A percentile compares a stretch with the other conserved stretches of the same genome.
phyloP scores from a whole-genome alignment of 1,284 basidiomycete species.

The Ceratobasidium sp. region DNA sequence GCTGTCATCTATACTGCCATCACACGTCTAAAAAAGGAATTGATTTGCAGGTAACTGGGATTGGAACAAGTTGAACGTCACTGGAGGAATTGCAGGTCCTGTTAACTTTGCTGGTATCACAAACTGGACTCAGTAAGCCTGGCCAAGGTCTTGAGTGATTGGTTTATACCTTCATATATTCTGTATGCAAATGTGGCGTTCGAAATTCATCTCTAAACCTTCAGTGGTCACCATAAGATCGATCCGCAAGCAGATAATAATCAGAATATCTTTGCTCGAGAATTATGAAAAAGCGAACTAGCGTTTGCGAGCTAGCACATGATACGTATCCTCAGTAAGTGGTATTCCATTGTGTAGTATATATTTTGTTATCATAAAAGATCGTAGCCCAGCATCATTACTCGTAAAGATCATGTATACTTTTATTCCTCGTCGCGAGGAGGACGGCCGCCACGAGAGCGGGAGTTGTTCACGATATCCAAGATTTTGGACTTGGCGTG shows the following conservation, averaged over 20 bases:
- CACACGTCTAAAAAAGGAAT: no score
- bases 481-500: slow-evolving; percentile 85
- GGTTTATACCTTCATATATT: no score
- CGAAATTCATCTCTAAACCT: no score
- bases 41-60: slow-evolving; percentile 43
- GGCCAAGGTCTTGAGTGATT: no score
- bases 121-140: slow-evolving; percentile 30
- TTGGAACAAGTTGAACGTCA: slow-evolving; percentile 44
- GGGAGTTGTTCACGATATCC: slow-evolving; percentile 61
- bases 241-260: no score
- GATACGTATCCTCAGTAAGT: slow-evolving; percentile 5
- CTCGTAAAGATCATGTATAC: slow-evolving; percentile 1
- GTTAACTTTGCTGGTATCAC: slow-evolving; percentile 42
- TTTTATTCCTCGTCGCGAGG: slow-evolving; percentile 32
- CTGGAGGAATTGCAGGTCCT: slow-evolving; percentile 41
- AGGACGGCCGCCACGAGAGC: slow-evolving; percentile 21
- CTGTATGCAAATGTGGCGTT: no score
- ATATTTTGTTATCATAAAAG: neutral
- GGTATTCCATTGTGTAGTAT: slow-evolving; percentile 31
- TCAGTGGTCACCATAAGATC: no score
- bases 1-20: neutral
- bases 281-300: no score
- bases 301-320: neutral
- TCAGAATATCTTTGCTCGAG: no score
- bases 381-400: slow-evolving; percentile 8